Evolutionary conservation across 2,329 filamentous ascomycete genomes (phyloP).

Genomic region (Aureobasidium sp.): DNA sequence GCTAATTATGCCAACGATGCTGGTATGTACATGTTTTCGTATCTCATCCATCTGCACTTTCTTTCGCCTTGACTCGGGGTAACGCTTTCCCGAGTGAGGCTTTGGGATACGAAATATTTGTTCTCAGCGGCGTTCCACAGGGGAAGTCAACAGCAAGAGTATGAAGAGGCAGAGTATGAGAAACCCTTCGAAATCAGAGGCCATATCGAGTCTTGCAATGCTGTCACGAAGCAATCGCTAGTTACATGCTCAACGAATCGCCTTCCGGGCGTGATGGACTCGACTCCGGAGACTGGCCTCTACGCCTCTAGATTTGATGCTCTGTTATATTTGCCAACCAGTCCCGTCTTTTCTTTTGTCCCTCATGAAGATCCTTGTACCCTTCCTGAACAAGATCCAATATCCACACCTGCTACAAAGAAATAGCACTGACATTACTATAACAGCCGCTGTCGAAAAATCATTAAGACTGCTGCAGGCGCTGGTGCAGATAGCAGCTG

Average conservation of each 20-base stretch:
- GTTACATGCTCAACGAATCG: too few species aligned
- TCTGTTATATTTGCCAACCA: too few species aligned
- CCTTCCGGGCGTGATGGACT: too few species aligned
- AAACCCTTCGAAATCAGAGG: too few species aligned
- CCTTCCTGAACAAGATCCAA: too few species aligned
- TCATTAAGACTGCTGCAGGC: slow-evolving; percentile 50
- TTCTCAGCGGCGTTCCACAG: too few species aligned
- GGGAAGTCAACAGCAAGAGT: background rate
- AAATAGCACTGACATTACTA: background rate
- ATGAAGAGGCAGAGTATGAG: background rate
- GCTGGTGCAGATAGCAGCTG: slow-evolving; percentile 24
- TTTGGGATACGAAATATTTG: background rate
- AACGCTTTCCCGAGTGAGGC: background rate
- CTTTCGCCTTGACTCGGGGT: background rate
- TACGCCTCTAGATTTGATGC: too few species aligned
- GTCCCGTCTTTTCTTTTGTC: too few species aligned
- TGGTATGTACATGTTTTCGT: background rate
- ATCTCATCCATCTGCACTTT: background rate
- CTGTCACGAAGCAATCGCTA: too few species aligned
- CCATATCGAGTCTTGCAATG: too few species aligned
- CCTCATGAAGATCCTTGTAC: too few species aligned
- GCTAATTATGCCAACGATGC: slow-evolving; percentile 7
- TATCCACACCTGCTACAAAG: background rate
- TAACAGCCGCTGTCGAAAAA: slow-evolving; percentile 52
- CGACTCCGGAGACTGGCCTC: too few species aligned